These are phyloP conservation scores for Elsinoe australis DNA, from an alignment of 2,329 filamentous ascomycete species.

Conservation along the genomic window DNA sequence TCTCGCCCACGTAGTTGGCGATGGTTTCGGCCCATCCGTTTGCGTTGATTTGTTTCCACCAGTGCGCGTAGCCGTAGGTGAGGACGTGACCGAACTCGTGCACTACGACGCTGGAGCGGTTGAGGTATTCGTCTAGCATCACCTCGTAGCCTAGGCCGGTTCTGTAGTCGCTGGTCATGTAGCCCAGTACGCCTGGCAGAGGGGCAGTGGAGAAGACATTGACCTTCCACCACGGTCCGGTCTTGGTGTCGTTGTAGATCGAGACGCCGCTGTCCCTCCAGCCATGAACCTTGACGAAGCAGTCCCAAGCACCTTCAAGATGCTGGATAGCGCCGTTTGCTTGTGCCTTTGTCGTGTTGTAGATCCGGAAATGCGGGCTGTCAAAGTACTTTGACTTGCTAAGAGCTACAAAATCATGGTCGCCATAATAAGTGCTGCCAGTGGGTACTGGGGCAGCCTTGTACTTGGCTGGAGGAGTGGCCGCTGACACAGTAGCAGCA, in stretches of 20 bases:
- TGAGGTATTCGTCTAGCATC: constrained; percentile 37
- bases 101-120: constrained; percentile 37
- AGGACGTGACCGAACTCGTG: constrained; percentile 47
- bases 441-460: background rate
- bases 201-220: constrained; percentile 40
- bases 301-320: constrained; percentile 40
- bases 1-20: constrained; percentile 46
- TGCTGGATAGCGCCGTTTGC: constrained; percentile 23
- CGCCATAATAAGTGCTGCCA: constrained; percentile 6
- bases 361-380: constrained; percentile 1
- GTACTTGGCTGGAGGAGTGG: background rate
- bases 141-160: constrained; percentile 40
- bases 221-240: constrained; percentile 40
- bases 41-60: constrained; percentile 39
- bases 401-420: background rate
- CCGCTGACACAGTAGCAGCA: background rate
- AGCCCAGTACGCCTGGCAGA: constrained; percentile 26
- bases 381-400: background rate
- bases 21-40: constrained; percentile 48
- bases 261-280: constrained; percentile 25
- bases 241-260: constrained; percentile 26
- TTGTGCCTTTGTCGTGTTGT: background rate
- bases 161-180: constrained; percentile 6
- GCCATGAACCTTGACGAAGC: constrained; percentile 24
- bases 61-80: constrained; percentile 31